A percentile compares a stretch with the other conserved stretches of the same genome.
Conservation (phyloP, 1,284 basidiomycete genomes). For the Inonotus hispidus region DNA sequence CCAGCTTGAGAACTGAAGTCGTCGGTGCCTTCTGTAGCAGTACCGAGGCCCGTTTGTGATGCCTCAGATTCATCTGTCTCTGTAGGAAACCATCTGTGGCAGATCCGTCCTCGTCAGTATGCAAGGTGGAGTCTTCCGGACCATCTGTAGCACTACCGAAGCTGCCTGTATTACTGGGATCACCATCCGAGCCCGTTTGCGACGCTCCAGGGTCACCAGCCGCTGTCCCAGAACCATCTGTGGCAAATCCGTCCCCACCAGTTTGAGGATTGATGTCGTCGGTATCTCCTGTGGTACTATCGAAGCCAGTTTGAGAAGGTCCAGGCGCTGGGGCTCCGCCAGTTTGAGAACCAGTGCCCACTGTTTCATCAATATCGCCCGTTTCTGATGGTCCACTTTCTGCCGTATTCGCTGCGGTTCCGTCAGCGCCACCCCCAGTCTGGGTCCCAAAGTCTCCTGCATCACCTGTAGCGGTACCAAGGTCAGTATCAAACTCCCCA, state of each 20-base stretch:
- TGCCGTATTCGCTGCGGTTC: too few relatives aligned
- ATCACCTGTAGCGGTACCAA: neutral
- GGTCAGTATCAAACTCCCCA: neutral
- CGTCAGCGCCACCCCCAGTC: neutral
- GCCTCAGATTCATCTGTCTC: too few relatives aligned
- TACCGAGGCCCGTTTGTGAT: neutral
- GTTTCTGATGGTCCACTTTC: neutral
- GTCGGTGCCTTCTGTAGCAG: neutral
- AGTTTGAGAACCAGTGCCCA: neutral
- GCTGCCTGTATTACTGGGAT: too few relatives aligned
- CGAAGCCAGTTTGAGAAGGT: neutral
- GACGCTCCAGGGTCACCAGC: neutral
- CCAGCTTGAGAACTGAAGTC: neutral
- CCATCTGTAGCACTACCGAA: neutral
- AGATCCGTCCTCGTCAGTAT: too few relatives aligned
- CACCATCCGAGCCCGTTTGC: neutral
- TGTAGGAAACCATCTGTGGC: too few relatives aligned
- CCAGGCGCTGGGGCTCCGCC: neutral
- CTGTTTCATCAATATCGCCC: too few relatives aligned
- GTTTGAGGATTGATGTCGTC: neutral
- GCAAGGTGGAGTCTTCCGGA: too few relatives aligned
- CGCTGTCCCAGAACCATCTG: neutral
- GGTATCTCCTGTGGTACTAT: neutral
- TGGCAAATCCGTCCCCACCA: neutral
- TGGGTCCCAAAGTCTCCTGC: neutral